phyloP scores from a whole-genome alignment of 108 stramenopile genomes.

The Epithemia pelagica region DNA sequence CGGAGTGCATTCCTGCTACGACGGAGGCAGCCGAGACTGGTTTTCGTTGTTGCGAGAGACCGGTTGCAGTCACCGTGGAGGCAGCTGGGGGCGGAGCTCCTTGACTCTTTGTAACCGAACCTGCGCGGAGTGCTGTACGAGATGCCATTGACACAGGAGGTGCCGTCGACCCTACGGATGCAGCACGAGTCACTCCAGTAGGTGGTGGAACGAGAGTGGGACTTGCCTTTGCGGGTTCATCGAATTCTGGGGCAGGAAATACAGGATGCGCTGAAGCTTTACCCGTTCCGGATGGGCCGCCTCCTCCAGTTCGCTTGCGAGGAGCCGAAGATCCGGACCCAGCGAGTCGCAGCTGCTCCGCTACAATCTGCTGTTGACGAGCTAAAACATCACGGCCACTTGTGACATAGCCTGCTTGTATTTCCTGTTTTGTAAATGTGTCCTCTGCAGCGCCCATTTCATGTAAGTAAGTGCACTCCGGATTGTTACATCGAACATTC shows the following conservation, averaged over 20 bases:
- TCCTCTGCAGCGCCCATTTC: slow-evolving; percentile 94
- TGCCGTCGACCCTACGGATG: not conserved
- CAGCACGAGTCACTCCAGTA: slow-evolving; percentile 19
- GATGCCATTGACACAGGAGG: slow-evolving; percentile 1
- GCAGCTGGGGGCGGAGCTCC: slow-evolving; percentile 2
- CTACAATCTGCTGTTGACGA: slow-evolving; percentile 78
- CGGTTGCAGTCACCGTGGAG: slow-evolving; percentile 7
- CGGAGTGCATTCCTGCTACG: slow-evolving; percentile 51
- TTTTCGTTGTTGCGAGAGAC: not conserved
- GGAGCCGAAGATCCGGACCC: slow-evolving; percentile 31
- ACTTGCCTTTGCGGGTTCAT: slow-evolving; percentile 48
- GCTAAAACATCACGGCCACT: slow-evolving; percentile 80
- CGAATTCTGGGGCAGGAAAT: slow-evolving; percentile 80
- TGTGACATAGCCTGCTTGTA: slow-evolving; percentile 89
- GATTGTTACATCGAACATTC: slow-evolving; percentile 94
- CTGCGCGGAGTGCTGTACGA: slow-evolving; percentile 5
- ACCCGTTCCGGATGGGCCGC: slow-evolving; percentile 81
- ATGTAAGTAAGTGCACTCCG: slow-evolving; percentile 97
- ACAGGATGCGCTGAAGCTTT: slow-evolving; percentile 56
- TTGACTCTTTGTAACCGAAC: not conserved
- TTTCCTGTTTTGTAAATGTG: slow-evolving; percentile 89
- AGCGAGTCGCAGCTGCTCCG: slow-evolving; percentile 52
- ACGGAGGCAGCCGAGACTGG: slow-evolving; percentile 61
- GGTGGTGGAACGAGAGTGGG: slow-evolving; percentile 40
- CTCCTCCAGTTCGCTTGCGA: slow-evolving; percentile 64